Conservation (phyloP, 495 filamentous ascomycete genomes). For the Penicillium egyptiacum region DNA sequence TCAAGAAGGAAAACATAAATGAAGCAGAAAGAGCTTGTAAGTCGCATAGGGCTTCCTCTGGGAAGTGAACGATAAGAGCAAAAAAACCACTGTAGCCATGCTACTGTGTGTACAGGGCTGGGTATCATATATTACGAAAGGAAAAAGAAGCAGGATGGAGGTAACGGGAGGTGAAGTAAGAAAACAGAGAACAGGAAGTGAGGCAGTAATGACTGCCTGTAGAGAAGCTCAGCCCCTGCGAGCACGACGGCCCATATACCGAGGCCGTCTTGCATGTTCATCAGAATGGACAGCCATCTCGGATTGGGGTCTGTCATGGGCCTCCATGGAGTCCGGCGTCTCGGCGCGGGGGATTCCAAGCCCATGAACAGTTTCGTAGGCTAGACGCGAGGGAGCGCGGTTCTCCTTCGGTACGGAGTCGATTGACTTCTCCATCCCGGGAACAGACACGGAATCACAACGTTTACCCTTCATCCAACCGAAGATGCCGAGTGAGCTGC, state of each 20-base stretch:
- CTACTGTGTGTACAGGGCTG: background rate
- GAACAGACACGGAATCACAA: conserved; percentile 17
- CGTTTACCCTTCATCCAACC: conserved; percentile 48
- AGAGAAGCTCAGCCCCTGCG: conserved; percentile 24
- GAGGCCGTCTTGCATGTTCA: conserved; percentile 29
- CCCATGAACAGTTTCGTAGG: conserved; percentile 10
- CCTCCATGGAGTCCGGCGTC: conserved; percentile 23
- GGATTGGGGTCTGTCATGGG: conserved; percentile 15
- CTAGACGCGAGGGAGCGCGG: conserved; percentile 16
- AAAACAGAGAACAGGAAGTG: background rate
- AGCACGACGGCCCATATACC: conserved; percentile 43
- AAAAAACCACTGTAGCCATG: background rate
- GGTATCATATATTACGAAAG: conserved; percentile 19
- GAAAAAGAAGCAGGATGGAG: background rate
- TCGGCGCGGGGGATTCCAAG: conserved; percentile 5
- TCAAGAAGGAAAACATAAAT: conserved; percentile 1
- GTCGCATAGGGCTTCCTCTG: background rate
- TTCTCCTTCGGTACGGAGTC: conserved; percentile 15
- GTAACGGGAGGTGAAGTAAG: background rate
- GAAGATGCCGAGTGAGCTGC: conserved; percentile 43
- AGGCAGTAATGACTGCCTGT: background rate
- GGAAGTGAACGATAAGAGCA: background rate
- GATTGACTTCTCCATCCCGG: conserved; percentile 22
- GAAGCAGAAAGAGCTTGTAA: background rate
- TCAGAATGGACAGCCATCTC: conserved; percentile 25